phyloP scores from a whole-genome alignment of 2,329 filamentous ascomycete species.

The Simplicillium aogashimaense region DNA sequence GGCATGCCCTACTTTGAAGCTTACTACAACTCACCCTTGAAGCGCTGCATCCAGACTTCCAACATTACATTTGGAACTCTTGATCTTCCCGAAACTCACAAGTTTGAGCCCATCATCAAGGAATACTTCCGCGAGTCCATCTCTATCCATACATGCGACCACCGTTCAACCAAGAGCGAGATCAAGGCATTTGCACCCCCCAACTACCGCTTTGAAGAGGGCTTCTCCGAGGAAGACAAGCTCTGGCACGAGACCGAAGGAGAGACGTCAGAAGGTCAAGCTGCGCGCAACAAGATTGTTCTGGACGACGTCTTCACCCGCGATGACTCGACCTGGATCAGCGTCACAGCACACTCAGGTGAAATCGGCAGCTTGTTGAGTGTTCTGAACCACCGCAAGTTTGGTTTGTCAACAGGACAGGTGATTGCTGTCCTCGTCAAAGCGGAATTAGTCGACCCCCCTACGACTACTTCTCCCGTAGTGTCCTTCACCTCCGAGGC shows the following conservation, averaged over 20 bases:
- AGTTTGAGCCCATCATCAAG: conserved; percentile 51
- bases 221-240: conserved; percentile 46
- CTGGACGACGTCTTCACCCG: conserved; percentile 47
- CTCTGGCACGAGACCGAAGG: conserved; percentile 31
- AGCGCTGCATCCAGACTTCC: conserved; percentile 53
- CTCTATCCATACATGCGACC: conserved; percentile 59
- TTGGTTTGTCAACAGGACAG: conserved; percentile 54
- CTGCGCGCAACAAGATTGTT: conserved; percentile 34
- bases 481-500: conserved; percentile 5
- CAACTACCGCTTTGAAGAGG: conserved; percentile 44
- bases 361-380: conserved; percentile 41
- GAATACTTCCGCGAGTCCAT: conserved; percentile 57
- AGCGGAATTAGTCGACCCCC: conserved; percentile 3
- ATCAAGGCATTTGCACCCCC: conserved; percentile 41
- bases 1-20: conserved; percentile 50
- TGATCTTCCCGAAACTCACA: conserved; percentile 33
- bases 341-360: conserved; percentile 50
- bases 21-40: conserved; percentile 57
- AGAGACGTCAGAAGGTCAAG: conserved; percentile 37
- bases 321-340: conserved; percentile 45
- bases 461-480: conserved; percentile 2
- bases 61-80: conserved; percentile 49
- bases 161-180: conserved; percentile 42
- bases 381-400: conserved; percentile 51
- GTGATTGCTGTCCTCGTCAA: conserved; percentile 56